Percentiles rank a stretch among this genome's conserved stretches.
Conservation (phyloP, 768 basidiomycete species). For the Leucogyrophana mollusca region DNA sequence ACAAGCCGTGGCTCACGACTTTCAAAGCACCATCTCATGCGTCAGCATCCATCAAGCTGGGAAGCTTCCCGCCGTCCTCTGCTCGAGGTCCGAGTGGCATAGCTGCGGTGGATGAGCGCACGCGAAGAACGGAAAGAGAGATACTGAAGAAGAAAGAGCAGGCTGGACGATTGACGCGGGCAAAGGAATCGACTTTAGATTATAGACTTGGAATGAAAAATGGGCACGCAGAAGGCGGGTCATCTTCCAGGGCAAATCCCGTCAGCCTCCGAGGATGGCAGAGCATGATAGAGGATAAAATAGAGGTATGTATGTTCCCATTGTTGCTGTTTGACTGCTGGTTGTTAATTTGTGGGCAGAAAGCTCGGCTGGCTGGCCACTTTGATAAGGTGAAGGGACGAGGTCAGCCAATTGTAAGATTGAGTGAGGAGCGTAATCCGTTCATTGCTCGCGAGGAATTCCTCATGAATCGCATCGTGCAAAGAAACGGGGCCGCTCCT, state of each 20-base stretch:
- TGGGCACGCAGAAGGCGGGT: slow-evolving; percentile 13
- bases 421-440: slow-evolving; percentile 52
- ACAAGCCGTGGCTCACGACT: slow-evolving; percentile 69
- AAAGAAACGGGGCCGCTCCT: slow-evolving; percentile 78
- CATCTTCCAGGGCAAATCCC: slow-evolving; percentile 46
- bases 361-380: slow-evolving; percentile 62
- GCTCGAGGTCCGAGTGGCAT: slow-evolving; percentile 9
- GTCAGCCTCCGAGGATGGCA: slow-evolving; percentile 72
- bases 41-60: slow-evolving; percentile 51
- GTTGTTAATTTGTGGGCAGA: slow-evolving; percentile 36
- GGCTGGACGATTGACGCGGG: slow-evolving; percentile 57
- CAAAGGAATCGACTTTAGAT: slow-evolving; percentile 73
- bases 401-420: slow-evolving; percentile 46
- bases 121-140: slow-evolving; percentile 46
- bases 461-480: slow-evolving; percentile 83
- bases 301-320: slow-evolving; percentile 54
- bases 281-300: slow-evolving; percentile 72
- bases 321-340: background rate
- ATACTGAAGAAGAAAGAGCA: slow-evolving; percentile 48
- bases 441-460: slow-evolving; percentile 78
- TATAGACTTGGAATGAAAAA: slow-evolving; percentile 63
- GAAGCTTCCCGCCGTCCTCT: slow-evolving; percentile 36
- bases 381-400: slow-evolving; percentile 75
- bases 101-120: slow-evolving; percentile 34
- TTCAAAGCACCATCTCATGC: slow-evolving; percentile 62